Evolutionary conservation across 2,329 filamentous ascomycete species (phyloP).

Genomic region (Pseudogymnoascus sp.): DNA sequence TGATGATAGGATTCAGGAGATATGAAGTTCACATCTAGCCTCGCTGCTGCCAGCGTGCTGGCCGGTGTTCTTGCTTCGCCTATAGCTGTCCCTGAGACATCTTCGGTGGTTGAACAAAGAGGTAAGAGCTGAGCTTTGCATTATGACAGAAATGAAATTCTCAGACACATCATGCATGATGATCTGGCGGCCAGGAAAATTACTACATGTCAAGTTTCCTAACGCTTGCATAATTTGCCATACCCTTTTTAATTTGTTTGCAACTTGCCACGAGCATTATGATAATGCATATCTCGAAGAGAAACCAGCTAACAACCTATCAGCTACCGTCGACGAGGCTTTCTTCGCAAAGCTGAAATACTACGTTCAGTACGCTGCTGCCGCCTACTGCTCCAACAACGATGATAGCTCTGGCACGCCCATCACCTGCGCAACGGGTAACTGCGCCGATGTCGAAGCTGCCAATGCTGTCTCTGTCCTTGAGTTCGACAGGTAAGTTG

Average conservation of each 20-base stretch:
- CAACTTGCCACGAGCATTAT: not conserved
- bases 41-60: not conserved
- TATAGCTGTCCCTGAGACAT: not conserved
- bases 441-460: constrained; percentile 19
- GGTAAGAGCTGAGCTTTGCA: not conserved
- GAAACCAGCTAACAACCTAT: not conserved
- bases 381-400: constrained; percentile 23
- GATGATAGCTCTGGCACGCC: constrained; percentile 15
- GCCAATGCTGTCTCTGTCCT: constrained; percentile 16
- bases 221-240: not conserved
- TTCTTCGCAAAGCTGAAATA: constrained; percentile 17
- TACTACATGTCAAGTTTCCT: not conserved
- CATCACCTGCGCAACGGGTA: constrained; percentile 18
- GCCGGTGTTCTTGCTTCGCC: not conserved
- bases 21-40: not conserved
- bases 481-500: constrained; percentile 16
- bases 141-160: not conserved
- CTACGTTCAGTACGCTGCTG: constrained; percentile 21
- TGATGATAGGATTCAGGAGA: not conserved
- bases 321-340: constrained; percentile 20
- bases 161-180: not conserved
- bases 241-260: not conserved
- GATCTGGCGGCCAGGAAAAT: not conserved
- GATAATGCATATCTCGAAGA: not conserved
- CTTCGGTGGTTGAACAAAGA: not conserved